These are phyloP conservation scores for Acephala macrosclerotiorum DNA, from an alignment of 2,329 filamentous ascomycete species.

Conservation along the genomic window DNA sequence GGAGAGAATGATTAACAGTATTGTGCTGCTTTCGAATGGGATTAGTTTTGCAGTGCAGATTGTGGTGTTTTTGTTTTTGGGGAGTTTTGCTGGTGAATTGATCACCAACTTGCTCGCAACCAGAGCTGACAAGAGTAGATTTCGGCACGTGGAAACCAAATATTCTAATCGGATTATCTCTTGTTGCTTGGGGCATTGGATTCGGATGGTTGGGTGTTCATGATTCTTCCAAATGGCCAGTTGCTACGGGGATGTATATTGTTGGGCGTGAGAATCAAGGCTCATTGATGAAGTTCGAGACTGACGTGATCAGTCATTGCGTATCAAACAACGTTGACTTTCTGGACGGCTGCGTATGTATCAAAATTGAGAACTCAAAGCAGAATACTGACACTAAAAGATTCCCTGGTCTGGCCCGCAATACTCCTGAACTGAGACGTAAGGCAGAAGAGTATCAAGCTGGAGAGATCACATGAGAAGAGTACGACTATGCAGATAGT, in stretches of 20 bases:
- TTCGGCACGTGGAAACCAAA: conserved; percentile 71
- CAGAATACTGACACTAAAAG: background rate
- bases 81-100: conserved; percentile 46
- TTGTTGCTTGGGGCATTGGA: conserved; percentile 68
- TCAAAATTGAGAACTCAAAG: background rate
- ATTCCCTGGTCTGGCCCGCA: conserved; percentile 63
- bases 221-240: conserved; percentile 63
- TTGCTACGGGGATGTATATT: conserved; percentile 68
- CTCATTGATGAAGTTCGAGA: background rate
- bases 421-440: conserved; percentile 57
- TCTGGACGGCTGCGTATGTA: conserved; percentile 66
- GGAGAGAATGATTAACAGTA: conserved; percentile 67
- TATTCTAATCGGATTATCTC: conserved; percentile 66
- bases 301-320: conserved; percentile 54
- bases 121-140: conserved; percentile 56
- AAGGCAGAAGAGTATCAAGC: conserved; percentile 57
- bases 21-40: conserved; percentile 71
- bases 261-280: conserved; percentile 51
- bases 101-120: background rate
- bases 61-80: conserved; percentile 54
- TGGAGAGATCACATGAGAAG: conserved; percentile 61
- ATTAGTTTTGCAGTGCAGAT: conserved; percentile 73
- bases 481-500: conserved; percentile 67
- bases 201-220: conserved; percentile 75
- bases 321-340: conserved; percentile 72